Conservation (phyloP, 1,139 yeast species). For the Kluyveromyces sp. region DNA sequence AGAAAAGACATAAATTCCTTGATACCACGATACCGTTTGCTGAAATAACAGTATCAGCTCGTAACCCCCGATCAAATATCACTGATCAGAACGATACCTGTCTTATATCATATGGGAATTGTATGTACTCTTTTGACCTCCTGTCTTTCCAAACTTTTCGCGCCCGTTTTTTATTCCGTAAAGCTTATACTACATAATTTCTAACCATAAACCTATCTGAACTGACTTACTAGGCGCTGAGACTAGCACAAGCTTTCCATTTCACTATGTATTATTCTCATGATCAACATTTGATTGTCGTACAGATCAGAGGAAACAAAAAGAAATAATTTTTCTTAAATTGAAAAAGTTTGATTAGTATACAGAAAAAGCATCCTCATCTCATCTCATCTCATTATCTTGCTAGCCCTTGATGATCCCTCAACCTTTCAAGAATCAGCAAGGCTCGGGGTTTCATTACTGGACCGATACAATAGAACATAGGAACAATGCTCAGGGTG, state of each 20-base stretch:
- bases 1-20: too few species aligned
- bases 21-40: not conserved
- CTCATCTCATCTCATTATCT: not conserved
- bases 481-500: conserved; percentile 1
- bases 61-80: not conserved
- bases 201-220: not conserved
- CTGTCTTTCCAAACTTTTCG: not conserved
- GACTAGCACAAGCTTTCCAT: too few species aligned
- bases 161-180: not conserved
- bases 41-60: too few species aligned
- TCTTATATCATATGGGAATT: too few species aligned
- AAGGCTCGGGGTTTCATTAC: too few species aligned
- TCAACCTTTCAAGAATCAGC: too few species aligned
- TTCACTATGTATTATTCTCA: too few species aligned
- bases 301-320: not conserved
- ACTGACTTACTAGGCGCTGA: not conserved
- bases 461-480: too few species aligned
- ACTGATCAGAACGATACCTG: too few species aligned
- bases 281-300: not conserved
- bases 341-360: not conserved
- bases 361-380: too few species aligned
- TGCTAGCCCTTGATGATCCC: too few species aligned
- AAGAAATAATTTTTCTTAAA: not conserved
- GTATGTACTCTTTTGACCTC: too few species aligned
- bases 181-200: not conserved